phyloP scores from a whole-genome alignment of 139 green algal species.

The Chlamydomonas incerta region DNA sequence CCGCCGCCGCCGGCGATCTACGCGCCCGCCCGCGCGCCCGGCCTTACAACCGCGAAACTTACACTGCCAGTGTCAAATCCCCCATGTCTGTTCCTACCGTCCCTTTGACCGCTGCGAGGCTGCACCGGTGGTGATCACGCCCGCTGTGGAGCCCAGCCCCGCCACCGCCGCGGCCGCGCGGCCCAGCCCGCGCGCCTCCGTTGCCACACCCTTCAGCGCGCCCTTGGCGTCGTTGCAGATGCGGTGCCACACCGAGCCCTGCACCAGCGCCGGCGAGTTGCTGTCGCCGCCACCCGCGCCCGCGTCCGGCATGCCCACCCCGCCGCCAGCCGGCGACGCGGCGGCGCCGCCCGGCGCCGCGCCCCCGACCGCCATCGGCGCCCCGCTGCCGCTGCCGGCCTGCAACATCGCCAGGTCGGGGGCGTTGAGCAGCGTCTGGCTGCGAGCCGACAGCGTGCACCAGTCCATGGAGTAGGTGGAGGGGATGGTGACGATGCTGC shows the following conservation, averaged over 20 bases:
- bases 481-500: background rate
- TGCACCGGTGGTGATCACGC: background rate
- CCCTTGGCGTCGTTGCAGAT: conserved; percentile 7
- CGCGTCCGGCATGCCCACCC: background rate
- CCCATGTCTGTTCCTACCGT: no score
- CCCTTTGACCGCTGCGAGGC: no score
- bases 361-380: no score
- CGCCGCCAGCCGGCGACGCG: background rate
- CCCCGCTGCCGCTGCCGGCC: background rate
- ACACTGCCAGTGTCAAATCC: no score
- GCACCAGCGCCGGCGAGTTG: background rate
- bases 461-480: conserved; percentile 37
- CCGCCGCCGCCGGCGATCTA: no score
- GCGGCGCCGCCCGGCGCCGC: background rate
- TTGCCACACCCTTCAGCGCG: background rate
- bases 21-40: no score
- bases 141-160: background rate
- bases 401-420: background rate
- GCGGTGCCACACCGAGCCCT: background rate
- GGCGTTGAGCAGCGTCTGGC: conserved; percentile 2
- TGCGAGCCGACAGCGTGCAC: conserved; percentile 16
- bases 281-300: background rate
- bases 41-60: no score
- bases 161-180: background rate
- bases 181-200: background rate